Percentiles rank a stretch among this genome's conserved stretches.
phyloP scores from a whole-genome alignment of 495 filamentous ascomycete species.

The Lentithecium fluviatile region DNA sequence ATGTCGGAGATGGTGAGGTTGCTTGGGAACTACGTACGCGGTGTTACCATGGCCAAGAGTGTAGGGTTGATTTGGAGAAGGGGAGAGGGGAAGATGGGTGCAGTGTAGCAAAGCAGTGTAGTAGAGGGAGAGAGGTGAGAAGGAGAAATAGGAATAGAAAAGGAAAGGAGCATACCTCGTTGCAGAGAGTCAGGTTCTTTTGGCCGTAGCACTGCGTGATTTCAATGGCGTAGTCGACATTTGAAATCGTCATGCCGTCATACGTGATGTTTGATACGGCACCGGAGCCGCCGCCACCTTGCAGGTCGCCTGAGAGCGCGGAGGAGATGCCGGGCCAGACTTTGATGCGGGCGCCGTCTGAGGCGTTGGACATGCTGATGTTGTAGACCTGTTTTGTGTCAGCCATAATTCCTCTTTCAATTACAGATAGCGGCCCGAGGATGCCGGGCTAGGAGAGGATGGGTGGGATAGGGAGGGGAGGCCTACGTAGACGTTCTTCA shows the following conservation, averaged over 20 bases:
- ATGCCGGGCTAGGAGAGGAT: no score
- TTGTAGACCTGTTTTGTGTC: slow-evolving; percentile 53
- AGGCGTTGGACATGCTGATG: slow-evolving; percentile 64
- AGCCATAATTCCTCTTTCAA: no score
- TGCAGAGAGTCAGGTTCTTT: slow-evolving; percentile 60
- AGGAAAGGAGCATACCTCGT: slow-evolving; percentile 22
- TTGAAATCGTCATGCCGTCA: slow-evolving; percentile 54
- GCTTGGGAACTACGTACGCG: slow-evolving; percentile 58
- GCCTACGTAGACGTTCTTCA: slow-evolving; percentile 56
- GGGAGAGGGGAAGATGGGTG: no score
- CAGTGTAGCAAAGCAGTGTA: no score
- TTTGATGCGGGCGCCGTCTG: slow-evolving; percentile 69
- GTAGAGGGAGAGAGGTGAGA: no score
- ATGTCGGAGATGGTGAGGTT: slow-evolving; percentile 57
- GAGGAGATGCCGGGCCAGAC: slow-evolving; percentile 60
- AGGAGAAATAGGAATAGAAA: no score
- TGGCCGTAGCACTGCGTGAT: slow-evolving; percentile 68
- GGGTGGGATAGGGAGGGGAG: not conserved
- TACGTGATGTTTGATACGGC: slow-evolving; percentile 57
- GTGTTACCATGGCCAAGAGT: no score
- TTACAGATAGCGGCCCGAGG: no score
- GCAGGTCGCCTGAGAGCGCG: slow-evolving; percentile 52
- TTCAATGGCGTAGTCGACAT: slow-evolving; percentile 65
- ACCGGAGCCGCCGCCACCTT: slow-evolving; percentile 61
- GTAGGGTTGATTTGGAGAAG: no score